Percentiles rank a stretch among this genome's conserved stretches.
phyloP scores from a whole-genome alignment of 345 rosid species.

The Eucalyptus microcorys region DNA sequence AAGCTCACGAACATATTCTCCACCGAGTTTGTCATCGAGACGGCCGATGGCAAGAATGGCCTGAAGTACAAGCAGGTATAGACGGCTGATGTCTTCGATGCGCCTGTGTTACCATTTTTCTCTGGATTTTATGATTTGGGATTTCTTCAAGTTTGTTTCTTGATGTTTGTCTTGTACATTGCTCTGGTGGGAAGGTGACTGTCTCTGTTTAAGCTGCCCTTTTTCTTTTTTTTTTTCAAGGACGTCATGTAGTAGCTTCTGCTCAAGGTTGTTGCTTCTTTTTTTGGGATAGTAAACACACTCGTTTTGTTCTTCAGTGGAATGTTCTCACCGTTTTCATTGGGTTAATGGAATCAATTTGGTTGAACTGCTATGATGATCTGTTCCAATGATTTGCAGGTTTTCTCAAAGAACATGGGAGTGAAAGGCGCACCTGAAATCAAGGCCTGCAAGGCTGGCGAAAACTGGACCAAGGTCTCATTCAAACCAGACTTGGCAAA shows the following conservation, averaged over 20 bases:
- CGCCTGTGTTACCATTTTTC: accelerated
- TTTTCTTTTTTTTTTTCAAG: accelerated
- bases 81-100: too few relatives aligned
- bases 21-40: conserved; percentile 74
- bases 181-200: too few relatives aligned
- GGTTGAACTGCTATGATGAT: background rate
- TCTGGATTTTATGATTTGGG: too few relatives aligned
- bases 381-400: conserved; percentile 19
- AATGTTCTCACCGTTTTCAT: background rate
- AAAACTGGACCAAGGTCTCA: conserved; percentile 91
- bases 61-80: conserved; percentile 83
- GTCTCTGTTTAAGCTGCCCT: too few relatives aligned
- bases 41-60: conserved; percentile 73
- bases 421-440: conserved; percentile 62
- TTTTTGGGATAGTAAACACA: background rate
- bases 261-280: background rate
- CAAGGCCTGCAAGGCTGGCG: conserved; percentile 53
- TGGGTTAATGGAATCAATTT: background rate
- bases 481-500: conserved; percentile 80
- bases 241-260: background rate
- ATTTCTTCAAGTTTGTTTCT: too few relatives aligned
- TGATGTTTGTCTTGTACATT: too few relatives aligned
- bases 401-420: conserved; percentile 83
- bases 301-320: background rate
- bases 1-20: conserved; percentile 93